Evolutionary conservation across 306 rosid species (phyloP).

Genomic region (Vigna trinervia): DNA sequence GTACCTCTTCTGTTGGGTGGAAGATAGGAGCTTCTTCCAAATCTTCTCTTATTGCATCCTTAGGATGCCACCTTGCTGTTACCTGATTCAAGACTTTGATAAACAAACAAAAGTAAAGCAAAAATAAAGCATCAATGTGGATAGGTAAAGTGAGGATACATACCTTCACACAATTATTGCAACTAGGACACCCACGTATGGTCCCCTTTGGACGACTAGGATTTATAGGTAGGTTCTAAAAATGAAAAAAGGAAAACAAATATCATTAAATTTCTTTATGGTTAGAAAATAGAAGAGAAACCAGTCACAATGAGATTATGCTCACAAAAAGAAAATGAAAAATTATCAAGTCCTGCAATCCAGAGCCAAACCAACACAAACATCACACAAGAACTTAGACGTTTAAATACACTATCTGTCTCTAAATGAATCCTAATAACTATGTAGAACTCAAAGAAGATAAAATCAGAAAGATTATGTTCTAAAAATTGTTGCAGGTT

Average conservation of each 20-base stretch:
- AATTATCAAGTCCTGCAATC: slow-evolving; percentile 18
- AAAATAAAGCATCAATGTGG: slow-evolving; percentile 31
- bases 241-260: slow-evolving; percentile 26
- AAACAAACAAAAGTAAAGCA: slow-evolving; percentile 34
- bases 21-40: slow-evolving; percentile 73
- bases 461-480: not conserved
- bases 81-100: slow-evolving; percentile 63
- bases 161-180: slow-evolving; percentile 73
- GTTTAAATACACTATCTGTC: slow-evolving; percentile 18
- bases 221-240: slow-evolving; percentile 53
- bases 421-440: slow-evolving; percentile 26
- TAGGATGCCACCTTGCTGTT: slow-evolving; percentile 81
- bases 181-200: slow-evolving; percentile 63
- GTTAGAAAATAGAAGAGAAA: slow-evolving; percentile 33
- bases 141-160: slow-evolving; percentile 38
- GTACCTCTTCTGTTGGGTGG: slow-evolving; percentile 86
- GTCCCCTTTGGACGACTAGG: slow-evolving; percentile 70
- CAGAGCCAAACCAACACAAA: slow-evolving; percentile 15
- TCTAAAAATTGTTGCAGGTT: slow-evolving; percentile 19
- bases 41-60: slow-evolving; percentile 62
- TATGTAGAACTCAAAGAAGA: slow-evolving; percentile 5
- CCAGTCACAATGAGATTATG: slow-evolving; percentile 10
- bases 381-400: not conserved
- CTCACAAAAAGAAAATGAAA: slow-evolving; percentile 10
- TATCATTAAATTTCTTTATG: slow-evolving; percentile 16